Evolutionary conservation across 2,329 filamentous ascomycete species (phyloP), one percentile per base, ranked within the genome.

Genomic region (Alternaria metachromatica): DNA sequence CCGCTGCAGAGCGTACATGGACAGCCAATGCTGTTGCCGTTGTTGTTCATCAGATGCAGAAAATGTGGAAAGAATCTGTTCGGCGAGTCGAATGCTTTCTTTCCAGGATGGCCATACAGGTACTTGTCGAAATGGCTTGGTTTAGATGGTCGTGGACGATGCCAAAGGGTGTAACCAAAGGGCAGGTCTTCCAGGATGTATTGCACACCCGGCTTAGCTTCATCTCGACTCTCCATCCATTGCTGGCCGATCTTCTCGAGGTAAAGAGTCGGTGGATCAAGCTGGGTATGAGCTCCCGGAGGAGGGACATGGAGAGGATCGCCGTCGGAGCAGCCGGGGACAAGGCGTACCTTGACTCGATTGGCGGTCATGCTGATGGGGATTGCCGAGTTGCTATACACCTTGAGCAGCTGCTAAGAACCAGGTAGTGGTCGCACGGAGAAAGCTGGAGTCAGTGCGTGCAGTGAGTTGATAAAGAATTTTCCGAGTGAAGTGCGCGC

Each of bases 21-120:
- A 62, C 87, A 89, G 0, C 80, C 77, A 3, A 78, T 76, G 6
- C 72, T 75, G 45, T 76, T 74, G 0, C 80, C 81, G 3, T 68
- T 77, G 55, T 83, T 80, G 13, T 83, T 81, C 83, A 89, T 87
- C 23, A 89, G 72, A 72, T 84, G 82, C 55, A 82, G 77, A 72
- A 90, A 89, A 63, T 90, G 88, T 0, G 84, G 83, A 53, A 83
- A 87, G 67, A 88, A 88, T 5, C 84, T 78, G 20, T 82, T 82
- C 0, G 84, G 82, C 0, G 87, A 89, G 49, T 87, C 83, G 60
- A 86, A 89, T 15, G 75, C 78, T 51, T 79, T 78, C 8, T 83
- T 82, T 8, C 77, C 75, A 0, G 86, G 87, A 72, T 90, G 87
- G 0, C 88, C 88, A 59, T 82, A 89, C 0, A 89, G 76, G 59